Conservation (phyloP, 345 rosid species). For the Dipteronia dyeriana region DNA sequence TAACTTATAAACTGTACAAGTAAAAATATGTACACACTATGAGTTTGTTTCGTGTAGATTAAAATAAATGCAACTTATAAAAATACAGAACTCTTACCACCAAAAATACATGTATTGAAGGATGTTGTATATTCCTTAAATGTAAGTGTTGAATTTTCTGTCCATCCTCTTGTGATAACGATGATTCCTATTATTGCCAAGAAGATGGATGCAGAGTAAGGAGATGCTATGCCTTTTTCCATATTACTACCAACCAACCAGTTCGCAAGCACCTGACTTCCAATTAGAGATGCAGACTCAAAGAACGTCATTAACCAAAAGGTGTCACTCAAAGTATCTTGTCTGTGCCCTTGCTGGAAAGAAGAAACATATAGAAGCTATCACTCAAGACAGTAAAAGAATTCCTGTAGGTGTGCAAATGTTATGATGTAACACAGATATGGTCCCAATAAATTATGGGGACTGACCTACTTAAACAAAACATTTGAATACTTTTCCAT, state of each 20-base stretch:
- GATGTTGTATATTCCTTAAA: slow-evolving; percentile 49
- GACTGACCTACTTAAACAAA: background rate
- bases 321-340: slow-evolving; percentile 71
- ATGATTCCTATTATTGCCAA: slow-evolving; percentile 55
- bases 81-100: slow-evolving; percentile 51
- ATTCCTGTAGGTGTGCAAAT: background rate
- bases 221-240: slow-evolving; percentile 46
- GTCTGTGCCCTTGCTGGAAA: slow-evolving; percentile 81
- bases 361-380: slow-evolving; percentile 13
- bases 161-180: slow-evolving; percentile 50
- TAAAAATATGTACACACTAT: background rate
- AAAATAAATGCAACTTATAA: background rate
- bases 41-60: background rate
- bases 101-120: slow-evolving; percentile 48
- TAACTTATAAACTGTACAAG: background rate
- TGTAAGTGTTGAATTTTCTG: slow-evolving; percentile 42
- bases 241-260: slow-evolving; percentile 53
- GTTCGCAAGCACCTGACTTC: slow-evolving; percentile 77
- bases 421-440: background rate
- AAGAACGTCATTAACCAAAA: slow-evolving; percentile 91
- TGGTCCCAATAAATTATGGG: background rate
- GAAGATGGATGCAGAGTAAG: slow-evolving; percentile 43
- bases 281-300: slow-evolving; percentile 72
- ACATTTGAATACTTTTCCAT: background rate
- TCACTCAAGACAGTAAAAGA: background rate